A percentile compares a stretch with the other conserved stretches of the same genome.
These are phyloP conservation scores for Mariannaea sp. DNA, from an alignment of 2,329 filamentous ascomycete species.

Conservation along the genomic window DNA sequence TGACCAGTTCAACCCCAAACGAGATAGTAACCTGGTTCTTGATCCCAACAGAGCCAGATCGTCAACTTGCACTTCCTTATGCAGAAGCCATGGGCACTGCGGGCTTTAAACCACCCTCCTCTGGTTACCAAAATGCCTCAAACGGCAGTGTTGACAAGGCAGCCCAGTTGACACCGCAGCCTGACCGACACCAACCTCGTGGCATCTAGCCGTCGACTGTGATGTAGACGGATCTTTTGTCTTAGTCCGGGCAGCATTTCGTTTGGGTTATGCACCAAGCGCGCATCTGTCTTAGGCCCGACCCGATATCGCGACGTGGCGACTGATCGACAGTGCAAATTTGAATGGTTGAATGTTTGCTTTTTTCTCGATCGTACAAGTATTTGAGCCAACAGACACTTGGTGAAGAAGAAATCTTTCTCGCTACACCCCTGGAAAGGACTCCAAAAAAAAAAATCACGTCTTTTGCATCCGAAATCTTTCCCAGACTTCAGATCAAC, in stretches of 20 bases:
- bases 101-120: conserved; percentile 4
- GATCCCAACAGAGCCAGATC: conserved; percentile 1
- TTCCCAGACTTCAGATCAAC: not conserved
- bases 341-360: too few relatives aligned
- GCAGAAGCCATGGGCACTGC: not conserved
- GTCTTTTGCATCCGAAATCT: not conserved
- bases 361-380: not conserved
- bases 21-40: not conserved
- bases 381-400: conserved; percentile 15
- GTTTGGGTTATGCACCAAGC: not conserved
- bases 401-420: not conserved
- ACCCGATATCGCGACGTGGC: conserved; percentile 6
- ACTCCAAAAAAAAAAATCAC: not conserved
- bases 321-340: conserved; percentile 7
- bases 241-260: conserved; percentile 35
- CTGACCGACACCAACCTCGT: conserved; percentile 1
- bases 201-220: conserved; percentile 3
- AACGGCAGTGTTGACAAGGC: not conserved
- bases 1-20: not conserved
- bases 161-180: too few relatives aligned
- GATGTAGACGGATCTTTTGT: conserved; percentile 18
- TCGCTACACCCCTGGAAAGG: not conserved
- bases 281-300: conserved; percentile 1
- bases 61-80: not conserved
- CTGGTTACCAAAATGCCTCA: conserved; percentile 15